Conservation (phyloP, 2,329 filamentous ascomycete genomes). For the Cryphonectria nitschkei region DNA sequence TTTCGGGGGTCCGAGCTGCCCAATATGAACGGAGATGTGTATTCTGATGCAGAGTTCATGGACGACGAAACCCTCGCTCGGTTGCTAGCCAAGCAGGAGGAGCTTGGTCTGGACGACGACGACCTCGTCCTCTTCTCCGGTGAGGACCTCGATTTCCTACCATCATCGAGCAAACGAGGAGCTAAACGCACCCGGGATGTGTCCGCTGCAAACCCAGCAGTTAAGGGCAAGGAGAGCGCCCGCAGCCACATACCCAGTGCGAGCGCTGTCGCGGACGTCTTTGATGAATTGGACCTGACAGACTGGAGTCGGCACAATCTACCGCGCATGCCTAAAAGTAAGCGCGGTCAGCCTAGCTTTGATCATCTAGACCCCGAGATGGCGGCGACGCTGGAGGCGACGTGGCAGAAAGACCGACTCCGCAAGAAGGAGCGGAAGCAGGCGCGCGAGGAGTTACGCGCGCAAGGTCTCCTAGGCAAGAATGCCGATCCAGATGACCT, state of each 20-base stretch:
- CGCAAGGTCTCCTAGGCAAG: conserved; percentile 67
- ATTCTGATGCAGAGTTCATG: conserved; percentile 43
- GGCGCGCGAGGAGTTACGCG: conserved; percentile 70
- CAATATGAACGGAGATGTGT: conserved; percentile 30
- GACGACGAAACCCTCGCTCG: conserved; percentile 67
- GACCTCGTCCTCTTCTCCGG: conserved; percentile 61
- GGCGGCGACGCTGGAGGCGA: conserved; percentile 58
- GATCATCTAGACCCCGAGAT: conserved; percentile 70
- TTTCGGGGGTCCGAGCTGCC: conserved; percentile 35
- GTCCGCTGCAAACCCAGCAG: neutral
- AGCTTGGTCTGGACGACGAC: conserved; percentile 63
- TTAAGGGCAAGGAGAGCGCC: neutral
- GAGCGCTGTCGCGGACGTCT: conserved; percentile 49
- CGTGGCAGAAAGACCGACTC: conserved; percentile 69
- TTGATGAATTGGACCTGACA: conserved; percentile 81
- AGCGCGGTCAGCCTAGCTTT: conserved; percentile 53
- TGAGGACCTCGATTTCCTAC: conserved; percentile 8
- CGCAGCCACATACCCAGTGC: conserved; percentile 40
- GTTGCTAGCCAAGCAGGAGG: conserved; percentile 63
- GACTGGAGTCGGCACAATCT: conserved; percentile 74
- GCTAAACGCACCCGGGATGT: neutral
- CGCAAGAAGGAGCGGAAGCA: conserved; percentile 74
- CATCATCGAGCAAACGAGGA: conserved; percentile 16
- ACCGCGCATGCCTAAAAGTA: conserved; percentile 65
- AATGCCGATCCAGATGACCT: conserved; percentile 61